phyloP scores from a whole-genome alignment of 768 basidiomycete species.

The Phanerochaete carnosa region DNA sequence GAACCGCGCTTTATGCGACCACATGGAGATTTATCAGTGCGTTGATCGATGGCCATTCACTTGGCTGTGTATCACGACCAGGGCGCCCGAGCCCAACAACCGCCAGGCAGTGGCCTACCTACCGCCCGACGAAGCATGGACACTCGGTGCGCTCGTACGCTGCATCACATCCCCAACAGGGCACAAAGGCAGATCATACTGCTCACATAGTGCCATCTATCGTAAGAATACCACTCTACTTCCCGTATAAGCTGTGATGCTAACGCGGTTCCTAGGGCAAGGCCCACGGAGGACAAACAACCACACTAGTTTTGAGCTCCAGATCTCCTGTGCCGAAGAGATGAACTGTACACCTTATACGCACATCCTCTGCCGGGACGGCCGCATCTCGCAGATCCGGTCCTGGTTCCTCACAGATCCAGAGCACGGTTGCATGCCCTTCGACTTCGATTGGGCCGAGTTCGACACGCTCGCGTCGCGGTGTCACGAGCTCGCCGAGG shows the following conservation, averaged over 20 bases:
- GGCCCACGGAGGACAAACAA: too few relatives aligned
- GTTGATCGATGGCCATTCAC: background rate
- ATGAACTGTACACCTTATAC: background rate
- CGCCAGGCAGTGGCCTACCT: background rate
- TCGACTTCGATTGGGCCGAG: background rate
- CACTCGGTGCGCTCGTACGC: background rate
- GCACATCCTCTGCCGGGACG: background rate
- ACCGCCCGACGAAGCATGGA: background rate
- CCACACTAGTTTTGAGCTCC: background rate
- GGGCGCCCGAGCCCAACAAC: background rate
- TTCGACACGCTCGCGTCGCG: background rate
- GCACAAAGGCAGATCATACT: background rate
- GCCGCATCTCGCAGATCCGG: background rate
- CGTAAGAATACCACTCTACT: background rate
- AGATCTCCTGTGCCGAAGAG: background rate
- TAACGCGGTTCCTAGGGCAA: too few relatives aligned
- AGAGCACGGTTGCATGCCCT: background rate
- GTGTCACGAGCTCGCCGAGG: background rate
- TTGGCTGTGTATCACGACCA: background rate
- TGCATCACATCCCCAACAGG: background rate
- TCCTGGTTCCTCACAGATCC: background rate
- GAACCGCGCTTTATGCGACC: background rate
- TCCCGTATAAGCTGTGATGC: background rate
- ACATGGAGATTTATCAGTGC: background rate
- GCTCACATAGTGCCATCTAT: background rate